phyloP scores from a whole-genome alignment of 352 stramenopile species.

The Elongisporangium undulatum region DNA sequence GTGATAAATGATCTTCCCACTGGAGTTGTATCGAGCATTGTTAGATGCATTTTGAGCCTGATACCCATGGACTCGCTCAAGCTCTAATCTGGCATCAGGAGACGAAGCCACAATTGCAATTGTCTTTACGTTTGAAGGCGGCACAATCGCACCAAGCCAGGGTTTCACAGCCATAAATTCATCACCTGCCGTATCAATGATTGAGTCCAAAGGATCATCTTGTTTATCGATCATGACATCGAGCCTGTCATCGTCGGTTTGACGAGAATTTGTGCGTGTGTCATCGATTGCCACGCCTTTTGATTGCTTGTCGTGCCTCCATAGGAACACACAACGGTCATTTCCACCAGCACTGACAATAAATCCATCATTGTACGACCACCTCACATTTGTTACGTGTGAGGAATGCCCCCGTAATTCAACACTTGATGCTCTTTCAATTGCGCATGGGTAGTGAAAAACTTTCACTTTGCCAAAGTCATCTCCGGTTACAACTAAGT shows the following conservation, averaged over 20 bases:
- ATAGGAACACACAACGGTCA: slow-evolving; percentile 75
- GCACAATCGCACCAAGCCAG: slow-evolving; percentile 79
- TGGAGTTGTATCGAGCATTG: slow-evolving; percentile 64
- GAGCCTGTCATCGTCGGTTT: slow-evolving; percentile 3
- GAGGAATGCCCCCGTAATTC: slow-evolving; percentile 68
- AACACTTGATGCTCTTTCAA: slow-evolving; percentile 46
- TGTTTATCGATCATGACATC: slow-evolving; percentile 12
- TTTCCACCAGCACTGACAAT: slow-evolving; percentile 74
- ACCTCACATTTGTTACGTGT: slow-evolving; percentile 80
- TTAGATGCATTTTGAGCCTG: slow-evolving; percentile 71
- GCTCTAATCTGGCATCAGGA: slow-evolving; percentile 40
- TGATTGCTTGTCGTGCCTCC: slow-evolving; percentile 41
- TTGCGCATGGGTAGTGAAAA: slow-evolving; percentile 78
- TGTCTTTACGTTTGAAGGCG: slow-evolving; percentile 41
- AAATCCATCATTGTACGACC: slow-evolving; percentile 49
- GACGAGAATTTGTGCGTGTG: background rate
- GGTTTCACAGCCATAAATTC: slow-evolving; percentile 91
- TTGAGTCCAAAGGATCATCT: slow-evolving; percentile 21
- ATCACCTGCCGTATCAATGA: slow-evolving; percentile 43
- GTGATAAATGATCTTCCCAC: slow-evolving; percentile 69
- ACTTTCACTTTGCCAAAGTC: slow-evolving; percentile 85
- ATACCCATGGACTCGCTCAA: slow-evolving; percentile 75
- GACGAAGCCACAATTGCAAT: slow-evolving; percentile 25
- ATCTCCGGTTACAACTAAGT: slow-evolving; percentile 69
- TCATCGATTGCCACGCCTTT: background rate